Evolutionary conservation across 2,329 filamentous ascomycete species (phyloP).

Genomic region (Penicillium palitans): DNA sequence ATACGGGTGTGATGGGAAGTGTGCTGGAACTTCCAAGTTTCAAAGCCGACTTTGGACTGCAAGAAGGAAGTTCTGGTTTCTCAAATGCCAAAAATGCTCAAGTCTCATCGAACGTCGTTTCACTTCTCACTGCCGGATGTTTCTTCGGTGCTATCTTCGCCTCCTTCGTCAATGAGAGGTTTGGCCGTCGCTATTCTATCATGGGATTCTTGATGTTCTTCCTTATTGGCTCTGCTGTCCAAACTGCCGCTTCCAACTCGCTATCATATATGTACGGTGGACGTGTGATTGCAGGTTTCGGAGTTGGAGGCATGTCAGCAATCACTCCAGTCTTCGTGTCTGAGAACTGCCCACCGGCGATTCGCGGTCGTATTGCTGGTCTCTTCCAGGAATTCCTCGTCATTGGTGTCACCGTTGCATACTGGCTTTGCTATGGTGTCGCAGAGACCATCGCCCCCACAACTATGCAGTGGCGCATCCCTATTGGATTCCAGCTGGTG

Average conservation of each 20-base stretch:
- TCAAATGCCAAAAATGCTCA: neutral
- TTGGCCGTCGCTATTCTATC: neutral
- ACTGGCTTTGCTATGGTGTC: conserved; percentile 56
- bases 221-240: neutral
- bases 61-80: neutral
- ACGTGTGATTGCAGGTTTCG: neutral
- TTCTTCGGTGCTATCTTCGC: neutral
- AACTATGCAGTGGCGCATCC: conserved; percentile 65
- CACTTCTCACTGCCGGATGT: neutral
- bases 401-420: conserved; percentile 39
- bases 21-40: neutral
- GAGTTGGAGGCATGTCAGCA: neutral
- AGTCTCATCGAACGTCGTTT: neutral
- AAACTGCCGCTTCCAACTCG: neutral
- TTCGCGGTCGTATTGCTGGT: conserved; percentile 58
- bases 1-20: neutral
- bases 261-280: neutral
- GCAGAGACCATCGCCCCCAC: conserved; percentile 36
- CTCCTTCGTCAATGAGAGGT: neutral
- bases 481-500: conserved; percentile 74
- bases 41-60: neutral
- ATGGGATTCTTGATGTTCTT: neutral
- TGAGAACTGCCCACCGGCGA: conserved; percentile 47
- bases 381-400: conserved; percentile 60
- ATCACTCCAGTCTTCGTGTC: neutral